phyloP scores from a whole-genome alignment of 2,329 filamentous ascomycete genomes.

The Colletotrichum agaves region DNA sequence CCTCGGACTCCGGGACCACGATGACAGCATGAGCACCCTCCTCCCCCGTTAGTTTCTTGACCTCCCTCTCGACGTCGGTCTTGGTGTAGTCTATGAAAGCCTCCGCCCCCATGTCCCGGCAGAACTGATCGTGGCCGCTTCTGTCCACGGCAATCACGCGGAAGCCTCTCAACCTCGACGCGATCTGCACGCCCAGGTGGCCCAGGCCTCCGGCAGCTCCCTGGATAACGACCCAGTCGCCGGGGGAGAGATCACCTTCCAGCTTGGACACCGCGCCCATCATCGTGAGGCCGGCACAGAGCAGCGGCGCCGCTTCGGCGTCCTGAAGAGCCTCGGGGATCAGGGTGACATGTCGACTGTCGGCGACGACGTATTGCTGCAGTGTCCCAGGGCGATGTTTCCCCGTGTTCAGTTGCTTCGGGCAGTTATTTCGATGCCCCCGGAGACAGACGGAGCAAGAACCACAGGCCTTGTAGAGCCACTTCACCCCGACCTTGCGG shows the following conservation, averaged over 20 bases:
- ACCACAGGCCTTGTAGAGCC: slow-evolving; percentile 55
- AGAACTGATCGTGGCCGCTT: slow-evolving; percentile 41
- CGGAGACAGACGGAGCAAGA: slow-evolving; percentile 48
- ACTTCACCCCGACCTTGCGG: slow-evolving; percentile 55
- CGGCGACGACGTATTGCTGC: slow-evolving; percentile 46
- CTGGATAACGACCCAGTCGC: slow-evolving; percentile 46
- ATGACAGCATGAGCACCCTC: slow-evolving; percentile 44
- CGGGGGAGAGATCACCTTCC: background rate
- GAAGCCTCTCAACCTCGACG: slow-evolving; percentile 37
- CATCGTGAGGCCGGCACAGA: slow-evolving; percentile 49
- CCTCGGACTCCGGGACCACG: slow-evolving; percentile 43
- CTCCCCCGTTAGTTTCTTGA: slow-evolving; percentile 42
- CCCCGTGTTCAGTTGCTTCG: slow-evolving; percentile 53
- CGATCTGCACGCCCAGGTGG: slow-evolving; percentile 48
- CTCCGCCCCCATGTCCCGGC: slow-evolving; percentile 41
- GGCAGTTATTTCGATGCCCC: slow-evolving; percentile 53
- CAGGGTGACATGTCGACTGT: slow-evolving; percentile 42
- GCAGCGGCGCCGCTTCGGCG: slow-evolving; percentile 43
- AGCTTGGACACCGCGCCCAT: slow-evolving; percentile 42
- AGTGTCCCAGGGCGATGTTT: slow-evolving; percentile 48
- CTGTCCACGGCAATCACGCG: slow-evolving; percentile 46
- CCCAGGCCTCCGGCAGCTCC: slow-evolving; percentile 48
- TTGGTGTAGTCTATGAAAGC: slow-evolving; percentile 43
- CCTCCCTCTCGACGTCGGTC: slow-evolving; percentile 39
- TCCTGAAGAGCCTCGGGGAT: slow-evolving; percentile 40